Conservation (phyloP, 1,284 basidiomycete genomes). For the Apiotrichum porosum region DNA sequence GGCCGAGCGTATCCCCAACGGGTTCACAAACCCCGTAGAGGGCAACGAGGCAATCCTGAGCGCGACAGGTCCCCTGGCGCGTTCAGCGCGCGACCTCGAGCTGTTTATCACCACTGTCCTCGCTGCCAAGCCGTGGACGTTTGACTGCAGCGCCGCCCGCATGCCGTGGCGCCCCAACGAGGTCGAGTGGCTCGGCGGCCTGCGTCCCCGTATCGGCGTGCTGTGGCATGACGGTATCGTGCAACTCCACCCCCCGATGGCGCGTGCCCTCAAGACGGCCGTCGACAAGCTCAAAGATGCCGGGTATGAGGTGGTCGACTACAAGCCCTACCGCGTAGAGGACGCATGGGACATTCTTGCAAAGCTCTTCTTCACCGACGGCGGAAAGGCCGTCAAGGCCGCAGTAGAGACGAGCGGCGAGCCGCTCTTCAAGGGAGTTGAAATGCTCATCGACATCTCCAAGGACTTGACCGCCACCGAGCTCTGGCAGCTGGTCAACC, state of each 20-base stretch:
- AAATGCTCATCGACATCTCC: conserved; percentile 23
- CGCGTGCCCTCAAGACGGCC: conserved; percentile 33
- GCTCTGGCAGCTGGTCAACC: conserved; percentile 28
- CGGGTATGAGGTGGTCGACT: conserved; percentile 30
- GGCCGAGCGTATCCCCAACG: conserved; percentile 34
- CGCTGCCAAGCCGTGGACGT: conserved; percentile 37
- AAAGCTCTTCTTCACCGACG: conserved; percentile 38
- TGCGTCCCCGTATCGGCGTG: conserved; percentile 34
- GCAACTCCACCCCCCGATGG: conserved; percentile 40
- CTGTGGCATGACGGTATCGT: conserved; percentile 44
- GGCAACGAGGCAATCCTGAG: conserved; percentile 38
- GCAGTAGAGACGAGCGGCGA: conserved; percentile 22
- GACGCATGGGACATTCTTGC: conserved; percentile 29
- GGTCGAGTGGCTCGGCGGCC: conserved; percentile 14
- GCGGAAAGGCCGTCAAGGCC: conserved; percentile 26
- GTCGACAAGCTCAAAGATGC: conserved; percentile 24
- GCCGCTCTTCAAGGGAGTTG: conserved; percentile 31
- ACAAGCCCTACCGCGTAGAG: conserved; percentile 18
- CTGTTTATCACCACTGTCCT: conserved; percentile 38
- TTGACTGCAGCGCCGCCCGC: conserved; percentile 32
- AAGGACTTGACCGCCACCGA: conserved; percentile 21
- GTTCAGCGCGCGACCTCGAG: conserved; percentile 35
- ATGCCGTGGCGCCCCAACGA: conserved; percentile 34
- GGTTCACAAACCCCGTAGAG: background rate
- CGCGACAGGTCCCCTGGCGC: conserved; percentile 38